Evolutionary conservation across 352 stramenopile genomes (phyloP).

Genomic region (Pythium scleroteichum): DNA sequence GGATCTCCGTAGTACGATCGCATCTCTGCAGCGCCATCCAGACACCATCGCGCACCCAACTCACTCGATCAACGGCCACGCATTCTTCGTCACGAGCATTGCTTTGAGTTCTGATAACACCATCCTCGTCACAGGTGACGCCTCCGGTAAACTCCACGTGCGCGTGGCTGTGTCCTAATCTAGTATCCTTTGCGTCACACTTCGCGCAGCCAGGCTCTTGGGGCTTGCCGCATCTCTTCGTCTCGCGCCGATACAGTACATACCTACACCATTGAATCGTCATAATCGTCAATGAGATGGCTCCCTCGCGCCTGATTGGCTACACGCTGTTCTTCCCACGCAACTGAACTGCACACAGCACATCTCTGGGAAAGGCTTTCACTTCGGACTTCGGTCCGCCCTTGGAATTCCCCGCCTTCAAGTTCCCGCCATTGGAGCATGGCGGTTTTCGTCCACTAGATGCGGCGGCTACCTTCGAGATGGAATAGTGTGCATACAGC

Average conservation of each 20-base stretch:
- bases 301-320: conserved; percentile 4
- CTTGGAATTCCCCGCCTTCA: no score
- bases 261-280: no score
- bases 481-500: no score
- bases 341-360: no score
- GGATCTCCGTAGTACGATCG: conserved; percentile 9
- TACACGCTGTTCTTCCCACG: not conserved
- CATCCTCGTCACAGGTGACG: conserved; percentile 26
- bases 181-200: not conserved
- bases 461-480: no score
- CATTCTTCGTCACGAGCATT: conserved; percentile 23
- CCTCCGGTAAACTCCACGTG: conserved; percentile 22
- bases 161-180: conserved; percentile 7
- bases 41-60: conserved; percentile 5
- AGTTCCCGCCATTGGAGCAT: no score
- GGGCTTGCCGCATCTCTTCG: conserved; percentile 1
- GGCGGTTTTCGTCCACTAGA: no score
- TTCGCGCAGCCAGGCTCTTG: no score
- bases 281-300: conserved; percentile 3
- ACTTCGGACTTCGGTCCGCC: no score
- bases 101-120: conserved; percentile 21
- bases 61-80: conserved; percentile 14
- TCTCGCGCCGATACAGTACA: no score
- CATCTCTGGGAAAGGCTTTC: no score
- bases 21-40: not conserved